Evolutionary conservation across 2,329 filamentous ascomycete genomes (phyloP).

Genomic region (Botrytis byssoidea): DNA sequence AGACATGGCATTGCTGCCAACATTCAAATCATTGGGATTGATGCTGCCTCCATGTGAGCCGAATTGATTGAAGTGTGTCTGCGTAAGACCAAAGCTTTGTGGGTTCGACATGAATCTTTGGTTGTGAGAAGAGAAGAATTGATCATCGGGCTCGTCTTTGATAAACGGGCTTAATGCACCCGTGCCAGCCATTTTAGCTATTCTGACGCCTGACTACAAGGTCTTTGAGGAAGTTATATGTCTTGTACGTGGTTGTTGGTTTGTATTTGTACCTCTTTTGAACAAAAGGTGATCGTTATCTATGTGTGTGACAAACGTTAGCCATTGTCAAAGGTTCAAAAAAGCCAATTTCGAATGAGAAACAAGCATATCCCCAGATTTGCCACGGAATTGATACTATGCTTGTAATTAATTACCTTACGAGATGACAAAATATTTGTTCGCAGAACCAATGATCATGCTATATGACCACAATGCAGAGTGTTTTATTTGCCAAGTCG

Average conservation of each 20-base stretch:
- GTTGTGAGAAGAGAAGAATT: constrained; percentile 46
- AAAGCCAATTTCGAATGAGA: constrained; percentile 28
- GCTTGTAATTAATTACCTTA: background rate
- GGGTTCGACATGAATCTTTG: constrained; percentile 38
- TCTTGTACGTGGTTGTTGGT: constrained; percentile 23
- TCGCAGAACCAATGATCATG: constrained; percentile 1
- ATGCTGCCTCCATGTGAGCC: constrained; percentile 55
- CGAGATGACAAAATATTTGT: background rate
- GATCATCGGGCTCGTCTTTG: constrained; percentile 66
- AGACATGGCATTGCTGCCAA: constrained; percentile 58
- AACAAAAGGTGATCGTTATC: constrained; percentile 25
- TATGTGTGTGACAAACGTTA: constrained; percentile 37
- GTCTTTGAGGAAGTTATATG: constrained; percentile 24
- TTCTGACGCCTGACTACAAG: constrained; percentile 31
- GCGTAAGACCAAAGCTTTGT: constrained; percentile 44
- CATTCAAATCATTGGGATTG: constrained; percentile 81
- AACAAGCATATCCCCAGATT: constrained; percentile 19
- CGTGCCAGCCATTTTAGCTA: constrained; percentile 40
- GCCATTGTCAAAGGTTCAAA: constrained; percentile 23
- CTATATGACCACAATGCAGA: constrained; percentile 10
- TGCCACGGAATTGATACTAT: background rate
- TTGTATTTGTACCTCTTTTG: constrained; percentile 25
- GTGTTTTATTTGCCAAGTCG: background rate
- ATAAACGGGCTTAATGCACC: constrained; percentile 56
- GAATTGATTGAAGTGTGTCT: constrained; percentile 45